Conservation (phyloP, 495 filamentous ascomycete genomes). For the Sporormia fimetaria region DNA sequence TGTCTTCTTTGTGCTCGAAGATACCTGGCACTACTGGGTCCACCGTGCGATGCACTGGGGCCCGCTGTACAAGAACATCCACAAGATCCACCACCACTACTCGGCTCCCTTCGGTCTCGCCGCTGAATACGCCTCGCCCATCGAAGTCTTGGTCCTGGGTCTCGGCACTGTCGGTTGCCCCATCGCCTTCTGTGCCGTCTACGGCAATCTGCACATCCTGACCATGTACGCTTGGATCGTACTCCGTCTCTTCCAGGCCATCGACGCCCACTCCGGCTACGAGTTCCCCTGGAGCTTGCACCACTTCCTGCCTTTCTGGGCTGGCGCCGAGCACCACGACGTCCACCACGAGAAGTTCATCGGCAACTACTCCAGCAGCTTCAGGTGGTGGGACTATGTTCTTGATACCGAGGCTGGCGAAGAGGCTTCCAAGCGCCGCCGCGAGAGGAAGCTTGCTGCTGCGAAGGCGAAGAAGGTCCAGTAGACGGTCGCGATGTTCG, state of each 20-base stretch:
- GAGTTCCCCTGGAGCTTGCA: slow-evolving; percentile 96
- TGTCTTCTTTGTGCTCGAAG: slow-evolving; percentile 91
- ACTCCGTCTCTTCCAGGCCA: slow-evolving; percentile 87
- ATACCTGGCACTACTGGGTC: slow-evolving; percentile 97
- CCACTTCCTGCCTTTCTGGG: slow-evolving; percentile 96
- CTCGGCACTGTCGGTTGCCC: slow-evolving; percentile 75
- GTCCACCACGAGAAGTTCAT: slow-evolving; percentile 95
- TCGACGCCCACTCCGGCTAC: slow-evolving; percentile 93
- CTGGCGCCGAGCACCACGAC: slow-evolving; percentile 92
- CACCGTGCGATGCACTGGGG: slow-evolving; percentile 95
- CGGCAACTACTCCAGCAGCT: slow-evolving; percentile 94
- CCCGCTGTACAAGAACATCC: slow-evolving; percentile 82
- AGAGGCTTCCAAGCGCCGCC: slow-evolving; percentile 71
- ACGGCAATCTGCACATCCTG: slow-evolving; percentile 78
- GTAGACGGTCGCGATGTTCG: slow-evolving; percentile 31
- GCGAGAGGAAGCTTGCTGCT: slow-evolving; percentile 64
- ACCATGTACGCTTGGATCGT: slow-evolving; percentile 99
- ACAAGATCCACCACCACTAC: slow-evolving; percentile 99
- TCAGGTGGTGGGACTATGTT: slow-evolving; percentile 96
- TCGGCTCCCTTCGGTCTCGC: slow-evolving; percentile 93
- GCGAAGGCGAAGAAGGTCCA: slow-evolving; percentile 53
- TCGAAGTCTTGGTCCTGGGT: slow-evolving; percentile 97
- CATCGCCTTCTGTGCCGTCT: slow-evolving; percentile 75
- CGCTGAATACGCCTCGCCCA: slow-evolving; percentile 94
- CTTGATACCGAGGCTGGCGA: slow-evolving; percentile 88